Percentiles rank a stretch among this genome's conserved stretches.
phyloP scores from a whole-genome alignment of 768 basidiomycete genomes.

The Boletus tylopilopsis region DNA sequence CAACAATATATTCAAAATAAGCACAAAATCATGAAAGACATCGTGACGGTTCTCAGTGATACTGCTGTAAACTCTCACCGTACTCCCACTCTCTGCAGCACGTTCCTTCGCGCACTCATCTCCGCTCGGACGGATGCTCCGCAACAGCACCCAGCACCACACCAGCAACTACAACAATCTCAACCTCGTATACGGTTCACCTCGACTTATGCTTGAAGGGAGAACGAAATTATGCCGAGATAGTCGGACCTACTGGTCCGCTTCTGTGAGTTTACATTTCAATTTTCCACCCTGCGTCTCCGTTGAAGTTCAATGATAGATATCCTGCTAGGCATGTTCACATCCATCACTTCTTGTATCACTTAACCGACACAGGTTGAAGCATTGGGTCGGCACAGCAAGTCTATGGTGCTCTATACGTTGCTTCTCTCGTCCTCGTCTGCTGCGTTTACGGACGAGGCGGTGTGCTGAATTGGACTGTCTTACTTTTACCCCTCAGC shows the following conservation, averaged over 20 bases:
- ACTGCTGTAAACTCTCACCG: conserved; percentile 77
- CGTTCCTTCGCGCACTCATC: conserved; percentile 76
- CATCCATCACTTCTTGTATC: conserved; percentile 70
- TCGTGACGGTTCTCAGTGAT: conserved; percentile 74
- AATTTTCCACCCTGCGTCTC: not conserved
- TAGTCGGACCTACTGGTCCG: conserved; percentile 89
- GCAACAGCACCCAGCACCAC: conserved; percentile 19
- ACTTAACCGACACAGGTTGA: conserved; percentile 56
- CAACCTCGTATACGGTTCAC: conserved; percentile 74
- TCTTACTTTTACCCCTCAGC: conserved; percentile 76
- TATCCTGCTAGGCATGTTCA: conserved; percentile 94
- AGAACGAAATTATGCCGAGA: conserved; percentile 74
- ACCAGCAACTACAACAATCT: not conserved
- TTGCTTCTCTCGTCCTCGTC: conserved; percentile 58
- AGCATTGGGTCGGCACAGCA: conserved; percentile 68
- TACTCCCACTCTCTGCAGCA: conserved; percentile 86
- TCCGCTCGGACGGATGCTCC: conserved; percentile 43
- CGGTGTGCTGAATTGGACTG: conserved; percentile 64
- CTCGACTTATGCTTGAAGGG: conserved; percentile 74
- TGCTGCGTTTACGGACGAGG: conserved; percentile 66
- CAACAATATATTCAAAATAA: conserved; percentile 72
- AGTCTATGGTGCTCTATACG: conserved; percentile 73
- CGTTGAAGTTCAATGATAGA: conserved; percentile 37
- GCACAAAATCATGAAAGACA: conserved; percentile 69
- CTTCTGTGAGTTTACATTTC: conserved; percentile 61